Evolutionary conservation across 176 grass and related monocot genomes (phyloP), one percentile per base, ranked within the genome.

Genomic region (Zoysia pacifica): DNA sequence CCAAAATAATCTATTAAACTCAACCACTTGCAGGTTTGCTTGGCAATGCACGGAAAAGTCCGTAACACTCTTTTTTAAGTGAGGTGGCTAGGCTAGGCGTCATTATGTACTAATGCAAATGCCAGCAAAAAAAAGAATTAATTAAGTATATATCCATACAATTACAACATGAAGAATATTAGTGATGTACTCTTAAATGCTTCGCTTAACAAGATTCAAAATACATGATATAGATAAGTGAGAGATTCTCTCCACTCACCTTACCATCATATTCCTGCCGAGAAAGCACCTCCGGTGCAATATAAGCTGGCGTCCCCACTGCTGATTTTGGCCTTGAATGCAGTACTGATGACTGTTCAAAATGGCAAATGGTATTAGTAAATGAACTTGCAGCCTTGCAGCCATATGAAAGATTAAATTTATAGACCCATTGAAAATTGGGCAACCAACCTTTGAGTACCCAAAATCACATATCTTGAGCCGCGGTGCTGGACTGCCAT

Each of bases 381-480:
- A 28, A 28, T 28, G 28, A 28, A 28, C 28, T 28, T 28, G 13
- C 11, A 89, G 79, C 60, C 20, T 67, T 18, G 12, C 2, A 77
- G 10, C 11, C 4, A 70, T 75, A 42, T 50, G 55, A 77, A 77
- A 37, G 35, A 89, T 36, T 18, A 70, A 62, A 74, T 10, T 44
- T 20, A 59, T 18, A 28, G 5, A 53, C 14, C 37, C 5, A 54
- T 1, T 38, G 5, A 67, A 10, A 76, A 49, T 65, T 62, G 77
- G 67, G 41, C 45, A 70, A 54, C 48, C 16, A 62, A 93, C 91
- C 91, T 93, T 93, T 11, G 91, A 93, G 85, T 93, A 93, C 42
- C 91, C 91, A 82, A 93, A 93, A 91, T 93, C 91, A 66, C 88
- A 93, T 81, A 93, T 93, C 88, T 93, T 93, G 60, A 93, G 88